Evolutionary conservation across 768 basidiomycete genomes (phyloP).

Genomic region (Lepiota venenata): DNA sequence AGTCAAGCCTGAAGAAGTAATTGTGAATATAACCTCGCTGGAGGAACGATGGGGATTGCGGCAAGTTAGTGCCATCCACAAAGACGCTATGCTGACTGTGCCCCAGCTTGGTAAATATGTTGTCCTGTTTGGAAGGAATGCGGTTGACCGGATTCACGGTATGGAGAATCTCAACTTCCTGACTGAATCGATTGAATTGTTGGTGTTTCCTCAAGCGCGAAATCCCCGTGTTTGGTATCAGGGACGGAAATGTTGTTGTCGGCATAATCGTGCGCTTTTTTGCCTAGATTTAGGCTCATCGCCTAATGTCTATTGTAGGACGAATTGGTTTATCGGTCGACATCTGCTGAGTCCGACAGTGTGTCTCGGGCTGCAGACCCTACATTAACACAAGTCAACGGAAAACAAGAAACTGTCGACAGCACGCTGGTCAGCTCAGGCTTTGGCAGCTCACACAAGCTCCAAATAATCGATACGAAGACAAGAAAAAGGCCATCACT

Average conservation of each 20-base stretch:
- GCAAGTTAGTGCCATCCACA: slow-evolving; percentile 32
- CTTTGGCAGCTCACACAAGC: slow-evolving; percentile 16
- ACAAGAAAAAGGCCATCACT: slow-evolving; percentile 49
- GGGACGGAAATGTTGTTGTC: slow-evolving; percentile 59
- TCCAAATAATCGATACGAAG: slow-evolving; percentile 67
- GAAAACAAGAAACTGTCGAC: neutral
- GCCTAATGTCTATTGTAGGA: slow-evolving; percentile 36
- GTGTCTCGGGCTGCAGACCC: neutral
- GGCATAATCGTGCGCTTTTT: slow-evolving; percentile 65
- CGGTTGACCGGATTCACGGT: slow-evolving; percentile 48
- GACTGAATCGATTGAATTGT: neutral
- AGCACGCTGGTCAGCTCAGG: neutral
- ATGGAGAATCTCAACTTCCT: slow-evolving; percentile 11
- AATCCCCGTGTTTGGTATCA: slow-evolving; percentile 77
- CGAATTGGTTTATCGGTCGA: slow-evolving; percentile 34
- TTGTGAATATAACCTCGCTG: slow-evolving; percentile 43
- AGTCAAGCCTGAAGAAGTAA: slow-evolving; percentile 53
- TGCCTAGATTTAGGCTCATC: neutral
- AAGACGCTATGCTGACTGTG: neutral
- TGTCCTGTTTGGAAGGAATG: slow-evolving; percentile 59
- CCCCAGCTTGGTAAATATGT: slow-evolving; percentile 68
- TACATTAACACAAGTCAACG: neutral
- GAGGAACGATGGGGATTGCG: slow-evolving; percentile 82
- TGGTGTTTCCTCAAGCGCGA: slow-evolving; percentile 52
- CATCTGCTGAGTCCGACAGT: neutral